phyloP scores from a whole-genome alignment of 2,329 filamentous ascomycete species.

The Zelopaecilomyces penicillatus region DNA sequence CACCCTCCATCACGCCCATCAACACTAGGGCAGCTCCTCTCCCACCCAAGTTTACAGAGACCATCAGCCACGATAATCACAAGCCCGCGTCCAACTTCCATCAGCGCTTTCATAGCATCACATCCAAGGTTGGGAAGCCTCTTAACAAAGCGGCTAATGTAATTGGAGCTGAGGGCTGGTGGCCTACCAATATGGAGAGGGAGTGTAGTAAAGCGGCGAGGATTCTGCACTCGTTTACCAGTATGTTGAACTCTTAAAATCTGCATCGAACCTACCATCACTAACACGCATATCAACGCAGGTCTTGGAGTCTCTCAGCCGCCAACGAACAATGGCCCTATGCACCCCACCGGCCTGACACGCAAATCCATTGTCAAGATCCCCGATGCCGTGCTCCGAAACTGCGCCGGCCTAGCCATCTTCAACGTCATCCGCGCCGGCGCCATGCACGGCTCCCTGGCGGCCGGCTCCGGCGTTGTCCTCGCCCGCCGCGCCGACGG shows the following conservation, averaged over 20 bases:
- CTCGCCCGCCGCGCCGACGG: conserved; percentile 50
- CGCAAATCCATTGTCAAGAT: conserved; percentile 29
- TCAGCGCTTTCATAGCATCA: too few species aligned
- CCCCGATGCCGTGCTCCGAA: conserved; percentile 38
- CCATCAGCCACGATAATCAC: too few species aligned
- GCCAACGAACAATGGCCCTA: conserved; percentile 15
- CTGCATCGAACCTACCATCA: neutral
- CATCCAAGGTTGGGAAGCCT: conserved; percentile 48
- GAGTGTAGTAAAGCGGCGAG: conserved; percentile 70
- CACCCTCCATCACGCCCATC: too few species aligned
- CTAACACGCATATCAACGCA: conserved; percentile 2
- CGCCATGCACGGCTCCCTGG: conserved; percentile 45
- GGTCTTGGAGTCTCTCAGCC: conserved; percentile 14
- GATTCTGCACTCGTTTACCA: conserved; percentile 67
- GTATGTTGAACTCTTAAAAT: conserved; percentile 16
- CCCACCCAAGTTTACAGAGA: too few species aligned
- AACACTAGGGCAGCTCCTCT: too few species aligned
- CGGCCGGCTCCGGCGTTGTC: conserved; percentile 51
- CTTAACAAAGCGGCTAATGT: conserved; percentile 61
- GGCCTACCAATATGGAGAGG: conserved; percentile 65
- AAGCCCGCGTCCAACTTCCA: too few species aligned
- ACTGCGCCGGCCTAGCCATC: conserved; percentile 52
- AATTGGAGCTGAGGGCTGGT: conserved; percentile 65
- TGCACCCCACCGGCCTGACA: conserved; percentile 24
- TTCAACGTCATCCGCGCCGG: conserved; percentile 56